Percentiles rank a stretch among this genome's conserved stretches.
Conservation (phyloP, 495 filamentous ascomycete genomes). For the Penicillium maclennaniae region DNA sequence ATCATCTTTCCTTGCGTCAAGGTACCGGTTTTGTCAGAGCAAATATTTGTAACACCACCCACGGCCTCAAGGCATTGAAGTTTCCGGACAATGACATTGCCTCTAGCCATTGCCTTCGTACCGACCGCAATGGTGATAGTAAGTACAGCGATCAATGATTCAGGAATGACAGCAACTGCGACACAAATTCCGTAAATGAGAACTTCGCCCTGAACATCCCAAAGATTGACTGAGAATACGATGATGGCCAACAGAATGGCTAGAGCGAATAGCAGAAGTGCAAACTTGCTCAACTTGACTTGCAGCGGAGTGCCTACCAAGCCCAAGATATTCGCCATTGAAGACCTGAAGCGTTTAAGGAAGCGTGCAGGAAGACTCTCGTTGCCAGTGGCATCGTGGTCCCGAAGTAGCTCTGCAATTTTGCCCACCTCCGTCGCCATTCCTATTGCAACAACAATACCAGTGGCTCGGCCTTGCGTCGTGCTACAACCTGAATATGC, state of each 20-base stretch:
- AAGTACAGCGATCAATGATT: conserved; percentile 68
- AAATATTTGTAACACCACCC: conserved; percentile 83
- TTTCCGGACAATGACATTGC: conserved; percentile 76
- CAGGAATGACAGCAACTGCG: conserved; percentile 71
- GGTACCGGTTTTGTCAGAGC: conserved; percentile 85
- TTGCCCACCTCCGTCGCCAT: conserved; percentile 85
- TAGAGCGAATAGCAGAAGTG: conserved; percentile 69
- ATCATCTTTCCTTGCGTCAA: conserved; percentile 77
- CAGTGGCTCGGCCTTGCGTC: conserved; percentile 63
- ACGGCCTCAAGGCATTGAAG: conserved; percentile 77
- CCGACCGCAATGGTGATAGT: conserved; percentile 72
- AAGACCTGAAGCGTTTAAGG: conserved; percentile 55
- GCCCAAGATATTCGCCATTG: conserved; percentile 58
- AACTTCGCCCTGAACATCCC: conserved; percentile 65
- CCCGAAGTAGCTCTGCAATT: conserved; percentile 57
- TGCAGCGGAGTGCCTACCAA: conserved; percentile 79
- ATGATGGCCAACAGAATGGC: conserved; percentile 73
- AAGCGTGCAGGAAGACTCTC: conserved; percentile 60
- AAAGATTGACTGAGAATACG: conserved; percentile 74
- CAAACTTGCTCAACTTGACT: conserved; percentile 73
- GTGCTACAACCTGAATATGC: conserved; percentile 66
- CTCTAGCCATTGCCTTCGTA: conserved; percentile 69
- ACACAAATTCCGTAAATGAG: conserved; percentile 77
- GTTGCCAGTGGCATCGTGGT: conserved; percentile 58
- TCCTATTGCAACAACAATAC: conserved; percentile 65